phyloP scores from a whole-genome alignment of 208 protist species.

The Leishmania braziliensis region DNA sequence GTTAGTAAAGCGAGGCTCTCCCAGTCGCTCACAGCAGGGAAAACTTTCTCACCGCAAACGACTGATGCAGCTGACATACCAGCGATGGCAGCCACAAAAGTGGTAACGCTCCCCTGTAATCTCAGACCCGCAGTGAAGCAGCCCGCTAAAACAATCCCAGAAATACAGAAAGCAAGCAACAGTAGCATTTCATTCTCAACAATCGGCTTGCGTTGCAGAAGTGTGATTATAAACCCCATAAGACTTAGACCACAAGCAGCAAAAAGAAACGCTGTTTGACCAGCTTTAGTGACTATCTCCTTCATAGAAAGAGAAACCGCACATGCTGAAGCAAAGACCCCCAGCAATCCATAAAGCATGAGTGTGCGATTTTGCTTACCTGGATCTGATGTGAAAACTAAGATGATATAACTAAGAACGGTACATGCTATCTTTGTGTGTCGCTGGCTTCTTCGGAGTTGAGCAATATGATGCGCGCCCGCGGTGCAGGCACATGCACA shows the following conservation, averaged over 20 bases:
- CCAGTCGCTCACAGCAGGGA: slow-evolving; percentile 10
- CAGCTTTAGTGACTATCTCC: slow-evolving; percentile 8
- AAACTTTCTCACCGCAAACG: neutral
- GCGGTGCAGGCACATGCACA: slow-evolving; percentile 9
- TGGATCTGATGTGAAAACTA: slow-evolving; percentile 14
- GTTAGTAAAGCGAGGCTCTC: slow-evolving; percentile 10
- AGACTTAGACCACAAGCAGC: slow-evolving; percentile 5
- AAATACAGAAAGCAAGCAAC: slow-evolving; percentile 13
- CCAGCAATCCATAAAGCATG: neutral
- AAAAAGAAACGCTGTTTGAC: slow-evolving; percentile 13
- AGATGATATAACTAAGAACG: neutral
- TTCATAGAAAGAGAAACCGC: slow-evolving; percentile 16
- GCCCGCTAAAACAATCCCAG: neutral
- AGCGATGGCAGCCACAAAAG: neutral
- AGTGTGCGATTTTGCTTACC: neutral
- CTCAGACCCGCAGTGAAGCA: slow-evolving; percentile 1
- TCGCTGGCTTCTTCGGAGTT: slow-evolving; percentile 8
- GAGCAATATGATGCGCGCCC: slow-evolving; percentile 5
- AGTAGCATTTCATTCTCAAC: slow-evolving; percentile 18
- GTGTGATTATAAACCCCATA: slow-evolving; percentile 19
- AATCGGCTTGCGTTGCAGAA: neutral
- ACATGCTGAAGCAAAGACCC: slow-evolving; percentile 5
- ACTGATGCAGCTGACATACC: slow-evolving; percentile 7
- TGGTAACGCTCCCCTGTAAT: neutral
- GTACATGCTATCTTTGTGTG: slow-evolving; percentile 13